These are phyloP conservation scores for Erythrophleum ivorense DNA, from an alignment of 331 rosid species.

Conservation along the genomic window DNA sequence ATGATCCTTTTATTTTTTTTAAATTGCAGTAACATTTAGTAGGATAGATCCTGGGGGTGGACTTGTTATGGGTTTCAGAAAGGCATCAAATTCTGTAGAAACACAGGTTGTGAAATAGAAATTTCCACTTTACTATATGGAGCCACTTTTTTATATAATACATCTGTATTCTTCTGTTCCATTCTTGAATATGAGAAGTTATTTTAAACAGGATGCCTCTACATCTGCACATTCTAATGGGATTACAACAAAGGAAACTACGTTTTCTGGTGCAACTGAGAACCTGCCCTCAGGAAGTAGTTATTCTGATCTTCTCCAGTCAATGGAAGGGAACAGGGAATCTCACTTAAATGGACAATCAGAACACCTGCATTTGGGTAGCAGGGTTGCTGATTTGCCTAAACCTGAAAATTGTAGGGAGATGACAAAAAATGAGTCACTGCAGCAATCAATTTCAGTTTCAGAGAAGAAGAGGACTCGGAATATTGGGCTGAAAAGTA, in stretches of 20 bases:
- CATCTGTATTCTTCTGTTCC: constrained; percentile 15
- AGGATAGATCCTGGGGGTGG: constrained; percentile 93
- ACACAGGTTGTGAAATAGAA: constrained; percentile 61
- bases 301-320: constrained; percentile 50
- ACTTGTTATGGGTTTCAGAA: constrained; percentile 94
- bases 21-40: constrained; percentile 86
- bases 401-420: constrained; percentile 58
- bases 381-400: constrained; percentile 55
- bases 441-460: constrained; percentile 49
- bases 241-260: constrained; percentile 56
- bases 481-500: constrained; percentile 87
- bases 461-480: constrained; percentile 85
- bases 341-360: constrained; percentile 46
- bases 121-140: constrained; percentile 32
- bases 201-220: constrained; percentile 67
- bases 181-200: constrained; percentile 39
- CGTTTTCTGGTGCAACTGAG: constrained; percentile 62
- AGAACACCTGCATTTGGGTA: constrained; percentile 53
- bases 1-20: constrained; percentile 20
- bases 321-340: constrained; percentile 52
- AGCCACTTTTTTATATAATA: constrained; percentile 30
- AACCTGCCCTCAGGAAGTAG: constrained; percentile 62
- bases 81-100: constrained; percentile 66
- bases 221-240: constrained; percentile 64
- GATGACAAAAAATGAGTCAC: constrained; percentile 50